Percentiles rank a stretch among this genome's conserved stretches.
phyloP scores from a whole-genome alignment of 495 filamentous ascomycete species.

The Delitschia confertaspora region DNA sequence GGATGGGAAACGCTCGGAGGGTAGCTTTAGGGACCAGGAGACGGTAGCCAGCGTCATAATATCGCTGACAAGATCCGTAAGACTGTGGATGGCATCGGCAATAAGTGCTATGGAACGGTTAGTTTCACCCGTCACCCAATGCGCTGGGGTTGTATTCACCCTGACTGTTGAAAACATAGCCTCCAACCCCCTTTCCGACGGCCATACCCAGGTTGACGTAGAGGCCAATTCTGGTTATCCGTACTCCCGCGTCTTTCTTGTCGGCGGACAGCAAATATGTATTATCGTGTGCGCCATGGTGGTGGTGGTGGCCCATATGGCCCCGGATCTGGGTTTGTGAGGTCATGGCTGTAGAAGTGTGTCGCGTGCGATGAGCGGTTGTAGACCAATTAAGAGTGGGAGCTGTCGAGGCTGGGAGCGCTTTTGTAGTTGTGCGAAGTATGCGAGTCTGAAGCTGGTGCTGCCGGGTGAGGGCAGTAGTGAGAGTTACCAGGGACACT shows the following conservation, averaged over 20 bases:
- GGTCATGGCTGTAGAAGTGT: constrained; percentile 13
- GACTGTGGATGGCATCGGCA: constrained; percentile 88
- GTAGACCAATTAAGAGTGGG: constrained; percentile 24
- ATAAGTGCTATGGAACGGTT: constrained; percentile 51
- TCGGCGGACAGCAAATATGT: constrained; percentile 79
- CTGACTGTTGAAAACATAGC: constrained; percentile 89
- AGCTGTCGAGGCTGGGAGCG: neutral
- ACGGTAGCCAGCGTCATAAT: constrained; percentile 88
- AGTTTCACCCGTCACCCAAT: neutral
- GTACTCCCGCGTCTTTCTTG: constrained; percentile 86
- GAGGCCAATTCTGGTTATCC: constrained; percentile 87
- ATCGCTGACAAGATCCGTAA: constrained; percentile 92
- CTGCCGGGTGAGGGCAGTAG: constrained; percentile 7
- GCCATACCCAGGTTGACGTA: constrained; percentile 92
- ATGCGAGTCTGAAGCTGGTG: constrained; percentile 17
- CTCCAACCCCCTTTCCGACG: constrained; percentile 80
- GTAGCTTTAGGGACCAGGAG: constrained; percentile 77
- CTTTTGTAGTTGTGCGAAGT: constrained; percentile 17
- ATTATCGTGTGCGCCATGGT: constrained; percentile 72
- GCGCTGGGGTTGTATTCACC: constrained; percentile 22
- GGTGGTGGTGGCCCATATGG: constrained; percentile 41
- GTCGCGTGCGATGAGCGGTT: constrained; percentile 22
- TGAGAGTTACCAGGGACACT: neutral
- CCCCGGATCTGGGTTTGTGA: constrained; percentile 41
- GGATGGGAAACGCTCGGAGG: constrained; percentile 70